These are phyloP conservation scores for Fusarium hostae DNA, from an alignment of 2,329 filamentous ascomycete genomes.

Conservation along the genomic window DNA sequence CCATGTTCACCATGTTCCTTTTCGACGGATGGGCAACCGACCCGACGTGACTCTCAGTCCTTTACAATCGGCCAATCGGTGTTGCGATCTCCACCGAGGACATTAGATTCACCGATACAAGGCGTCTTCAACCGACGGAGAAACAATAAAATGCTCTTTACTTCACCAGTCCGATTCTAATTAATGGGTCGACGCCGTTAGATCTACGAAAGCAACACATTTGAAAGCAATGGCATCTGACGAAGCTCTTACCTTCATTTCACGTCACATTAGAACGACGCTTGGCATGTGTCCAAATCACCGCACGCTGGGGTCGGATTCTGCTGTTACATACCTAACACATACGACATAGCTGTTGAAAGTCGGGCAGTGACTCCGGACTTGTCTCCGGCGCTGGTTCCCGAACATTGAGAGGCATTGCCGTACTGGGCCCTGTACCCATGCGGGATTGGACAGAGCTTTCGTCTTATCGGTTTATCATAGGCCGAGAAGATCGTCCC, in stretches of 20 bases:
- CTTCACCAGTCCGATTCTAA: slow-evolving; percentile 6
- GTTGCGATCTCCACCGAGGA: slow-evolving; percentile 6
- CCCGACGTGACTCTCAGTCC: slow-evolving; percentile 2
- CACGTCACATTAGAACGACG: neutral
- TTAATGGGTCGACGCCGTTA: neutral
- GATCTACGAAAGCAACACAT: neutral
- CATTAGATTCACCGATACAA: slow-evolving; percentile 34
- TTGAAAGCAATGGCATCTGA: neutral
- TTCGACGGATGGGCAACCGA: slow-evolving; percentile 18
- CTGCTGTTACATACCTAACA: neutral
- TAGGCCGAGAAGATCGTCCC: slow-evolving; percentile 17
- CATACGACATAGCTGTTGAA: neutral
- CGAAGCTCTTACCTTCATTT: neutral
- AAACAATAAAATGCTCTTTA: neutral
- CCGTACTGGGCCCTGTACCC: slow-evolving; percentile 3
- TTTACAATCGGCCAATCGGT: slow-evolving; percentile 8
- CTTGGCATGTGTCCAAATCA: neutral
- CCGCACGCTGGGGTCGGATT: neutral
- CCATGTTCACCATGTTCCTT: slow-evolving; percentile 12
- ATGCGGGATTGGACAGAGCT: slow-evolving; percentile 1
- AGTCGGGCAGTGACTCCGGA: slow-evolving; percentile 8
- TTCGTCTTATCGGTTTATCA: slow-evolving; percentile 23
- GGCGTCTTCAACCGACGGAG: slow-evolving; percentile 28
- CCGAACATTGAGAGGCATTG: slow-evolving; percentile 13
- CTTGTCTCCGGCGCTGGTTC: slow-evolving; percentile 12